Percentiles rank a stretch among this genome's conserved stretches.
phyloP scores from a whole-genome alignment of 305 asterid species.

The Rubia peregrina region DNA sequence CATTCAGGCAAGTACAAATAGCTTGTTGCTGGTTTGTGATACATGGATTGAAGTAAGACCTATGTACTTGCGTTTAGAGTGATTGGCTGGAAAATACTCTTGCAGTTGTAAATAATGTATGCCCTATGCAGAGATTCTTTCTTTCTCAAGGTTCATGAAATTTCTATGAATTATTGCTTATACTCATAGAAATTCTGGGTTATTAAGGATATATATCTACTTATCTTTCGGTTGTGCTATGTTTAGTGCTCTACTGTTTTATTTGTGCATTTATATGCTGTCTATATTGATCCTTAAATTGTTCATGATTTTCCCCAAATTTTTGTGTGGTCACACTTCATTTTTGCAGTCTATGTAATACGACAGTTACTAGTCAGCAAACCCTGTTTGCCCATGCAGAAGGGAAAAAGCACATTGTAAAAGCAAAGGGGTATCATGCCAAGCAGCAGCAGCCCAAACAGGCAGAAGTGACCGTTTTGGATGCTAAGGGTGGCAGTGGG shows the following conservation, averaged over 20 bases:
- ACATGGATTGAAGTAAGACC: neutral
- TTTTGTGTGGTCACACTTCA: conserved; percentile 3
- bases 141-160: neutral
- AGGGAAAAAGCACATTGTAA: conserved; percentile 88
- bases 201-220: neutral
- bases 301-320: neutral
- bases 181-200: neutral
- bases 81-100: neutral
- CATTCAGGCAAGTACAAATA: neutral
- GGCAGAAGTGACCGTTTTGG: conserved; percentile 27
- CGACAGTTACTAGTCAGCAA: conserved; percentile 87
- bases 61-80: neutral
- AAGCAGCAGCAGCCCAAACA: conserved; percentile 50
- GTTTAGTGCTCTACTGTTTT: neutral
- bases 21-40: neutral
- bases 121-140: neutral
- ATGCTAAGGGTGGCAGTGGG: conserved; percentile 20
- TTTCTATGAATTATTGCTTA: neutral
- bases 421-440: conserved; percentile 78
- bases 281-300: conserved; percentile 2
- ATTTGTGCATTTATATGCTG: neutral
- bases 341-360: conserved; percentile 71
- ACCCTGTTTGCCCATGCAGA: conserved; percentile 90
- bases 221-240: neutral
- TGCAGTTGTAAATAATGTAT: neutral